Evolutionary conservation across 192 early-diverging fungal species (phyloP), one percentile per base, ranked within the genome.

Genomic region (Coemansia erecta): DNA sequence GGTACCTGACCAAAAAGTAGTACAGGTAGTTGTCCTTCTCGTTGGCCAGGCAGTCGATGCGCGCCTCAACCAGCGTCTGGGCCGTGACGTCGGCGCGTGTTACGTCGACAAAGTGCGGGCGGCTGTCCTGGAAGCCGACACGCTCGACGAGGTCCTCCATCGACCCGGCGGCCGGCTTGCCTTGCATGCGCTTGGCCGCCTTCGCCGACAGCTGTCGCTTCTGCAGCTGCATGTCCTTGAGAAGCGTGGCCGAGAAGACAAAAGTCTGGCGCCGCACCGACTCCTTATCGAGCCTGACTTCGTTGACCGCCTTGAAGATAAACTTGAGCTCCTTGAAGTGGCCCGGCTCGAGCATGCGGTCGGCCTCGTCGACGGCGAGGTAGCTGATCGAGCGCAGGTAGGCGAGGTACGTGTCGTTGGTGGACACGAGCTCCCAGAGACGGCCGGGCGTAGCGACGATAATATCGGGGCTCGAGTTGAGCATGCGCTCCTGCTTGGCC

Each of bases 221-320:
- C 14, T 59, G 23, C 23, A 81, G 61, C 53, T 70, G 70, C 61
- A 81, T 59, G 44, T 82, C 71, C 56, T 77, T 82, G 49, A 70
- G 61, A 40, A 98, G 64, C 4, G 96, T 98, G 8, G 96, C 96
- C 9, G 96, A 96, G 61, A 92, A 98, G 41, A 98, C 85, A 71
- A 95, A 89, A 0, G 94, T 97, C 64, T 95, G 94, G 26, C 92
- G 85, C 21, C 41, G 57, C 8, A 40, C 24, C 18, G 48, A 51
- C 35, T 68, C 64, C 26, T 53, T 60, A 35, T 59, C 42, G 0
- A 74, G 62, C 21, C 61, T 18, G 22, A 39, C 13, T 59, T 80
- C 63, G 59, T 76, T 77, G 37, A 83, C 18, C 2, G 63, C 62
- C 26, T 83, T 82, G 41, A 91, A 64, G 7, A 93, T 84, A 17